phyloP scores from a whole-genome alignment of 495 filamentous ascomycete genomes.

The Collariella sp. region DNA sequence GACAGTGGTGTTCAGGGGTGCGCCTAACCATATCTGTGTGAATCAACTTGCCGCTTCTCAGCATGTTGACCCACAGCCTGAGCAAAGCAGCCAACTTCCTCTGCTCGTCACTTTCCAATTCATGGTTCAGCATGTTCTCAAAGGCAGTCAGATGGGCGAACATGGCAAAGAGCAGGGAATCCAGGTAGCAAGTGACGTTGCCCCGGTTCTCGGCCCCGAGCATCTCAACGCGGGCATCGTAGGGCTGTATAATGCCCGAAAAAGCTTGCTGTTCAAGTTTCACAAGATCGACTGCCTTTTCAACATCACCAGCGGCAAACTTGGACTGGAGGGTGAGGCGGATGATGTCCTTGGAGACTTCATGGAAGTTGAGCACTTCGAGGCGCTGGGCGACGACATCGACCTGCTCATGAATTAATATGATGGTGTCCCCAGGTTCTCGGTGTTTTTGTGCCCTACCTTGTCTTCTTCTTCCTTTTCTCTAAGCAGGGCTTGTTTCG shows the following conservation, averaged over 20 bases:
- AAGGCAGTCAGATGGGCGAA: slow-evolving; percentile 84
- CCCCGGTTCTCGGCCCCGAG: slow-evolving; percentile 81
- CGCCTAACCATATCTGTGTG: slow-evolving; percentile 69
- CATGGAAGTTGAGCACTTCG: slow-evolving; percentile 43
- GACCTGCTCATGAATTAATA: slow-evolving; percentile 36
- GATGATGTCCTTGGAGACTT: slow-evolving; percentile 53
- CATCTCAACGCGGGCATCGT: slow-evolving; percentile 60
- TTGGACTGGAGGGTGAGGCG: slow-evolving; percentile 58
- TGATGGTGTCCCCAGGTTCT: no score
- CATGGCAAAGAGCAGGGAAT: slow-evolving; percentile 93
- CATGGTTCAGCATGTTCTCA: slow-evolving; percentile 66
- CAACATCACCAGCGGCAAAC: slow-evolving; percentile 58
- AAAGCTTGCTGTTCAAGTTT: slow-evolving; percentile 68
- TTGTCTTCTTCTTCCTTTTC: slow-evolving; percentile 49
- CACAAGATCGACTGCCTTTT: slow-evolving; percentile 68
- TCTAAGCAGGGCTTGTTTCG: slow-evolving; percentile 42
- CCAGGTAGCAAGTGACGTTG: slow-evolving; percentile 83
- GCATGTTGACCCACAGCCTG: slow-evolving; percentile 86
- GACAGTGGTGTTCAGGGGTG: background rate
- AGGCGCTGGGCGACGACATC: slow-evolving; percentile 47
- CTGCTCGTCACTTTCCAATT: slow-evolving; percentile 58
- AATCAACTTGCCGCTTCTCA: slow-evolving; percentile 77
- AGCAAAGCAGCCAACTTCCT: slow-evolving; percentile 64
- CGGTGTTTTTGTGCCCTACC: slow-evolving; percentile 16
- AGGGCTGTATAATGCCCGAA: slow-evolving; percentile 67